Evolutionary conservation across 805 yeast genomes (phyloP), one percentile per base, ranked within the genome.

Genomic region (Nakazawaea populi): DNA sequence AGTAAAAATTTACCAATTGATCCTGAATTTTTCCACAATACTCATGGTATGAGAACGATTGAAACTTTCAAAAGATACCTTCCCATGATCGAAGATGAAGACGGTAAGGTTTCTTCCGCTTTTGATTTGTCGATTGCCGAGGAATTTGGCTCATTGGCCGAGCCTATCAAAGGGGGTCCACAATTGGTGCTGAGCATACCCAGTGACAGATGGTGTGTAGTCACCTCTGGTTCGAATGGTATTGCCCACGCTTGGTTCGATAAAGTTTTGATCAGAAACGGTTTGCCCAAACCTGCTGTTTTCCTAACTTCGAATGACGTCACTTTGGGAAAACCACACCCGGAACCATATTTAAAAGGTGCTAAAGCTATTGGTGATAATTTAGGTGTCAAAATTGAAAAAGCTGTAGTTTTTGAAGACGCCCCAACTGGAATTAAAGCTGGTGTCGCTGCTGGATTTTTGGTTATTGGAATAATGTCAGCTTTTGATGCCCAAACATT

Each of bases 401-500:
- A 34, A 4, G 46, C 70, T 49, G 83, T 87, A 42, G 90, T 85
- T 46, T 88, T 88, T 62, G 96, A 88, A 71, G 96, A 88, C 65
- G 96, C 96, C 43, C 91, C 90, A 53, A 90, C 92, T 46, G 96
- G 96, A 62, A 81, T 87, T 56, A 69, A 79, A 59, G 91, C 96
- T 40, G 96, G 95, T 63, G 81, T 82, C 63, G 87, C 77, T 52
- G 90, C 94, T 30, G 95, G 91, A 52, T 89, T 91, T 65, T 74
- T 78, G 63, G 84, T 87, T 53, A 81, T 88, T 58, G 96, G 95
- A 61, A 83, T 88, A 68, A 85, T 90, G 58, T 84, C 92, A 54
- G 82, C 94, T 51, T 87, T 85, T 67, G 82, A 76, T 55, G 77
- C 87, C 37, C 83, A 82, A 54, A 76, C 75, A 63, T 85, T 88